These are phyloP conservation scores for Hydrangea macrophylla DNA, from an alignment of 148 eudicot genomes.

Conservation along the genomic window DNA sequence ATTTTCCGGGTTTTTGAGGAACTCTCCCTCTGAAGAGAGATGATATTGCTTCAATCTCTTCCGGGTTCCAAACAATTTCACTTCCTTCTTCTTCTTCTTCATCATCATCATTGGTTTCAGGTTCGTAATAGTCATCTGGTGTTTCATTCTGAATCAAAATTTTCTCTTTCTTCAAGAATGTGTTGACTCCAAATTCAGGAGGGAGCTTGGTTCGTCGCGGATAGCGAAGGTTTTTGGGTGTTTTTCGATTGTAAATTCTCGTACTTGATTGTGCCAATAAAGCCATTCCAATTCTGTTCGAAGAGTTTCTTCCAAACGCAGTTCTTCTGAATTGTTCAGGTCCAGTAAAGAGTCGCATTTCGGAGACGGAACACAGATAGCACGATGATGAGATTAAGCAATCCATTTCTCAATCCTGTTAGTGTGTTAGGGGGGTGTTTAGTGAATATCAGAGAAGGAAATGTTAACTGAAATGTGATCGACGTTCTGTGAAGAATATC, in stretches of 20 bases:
- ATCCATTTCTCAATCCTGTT: conserved; percentile 2
- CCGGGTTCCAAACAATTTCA: conserved; percentile 51
- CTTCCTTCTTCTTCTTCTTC: conserved; percentile 18
- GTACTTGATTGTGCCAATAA: conserved; percentile 17
- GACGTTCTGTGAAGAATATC: too few species aligned
- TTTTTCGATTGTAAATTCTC: conserved; percentile 25
- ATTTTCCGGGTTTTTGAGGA: conserved; percentile 85
- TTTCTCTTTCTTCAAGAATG: conserved; percentile 23
- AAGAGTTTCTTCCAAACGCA: background rate
- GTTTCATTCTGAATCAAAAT: conserved; percentile 18
- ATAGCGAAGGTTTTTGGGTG: conserved; percentile 46
- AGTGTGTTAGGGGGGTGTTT: too few species aligned
- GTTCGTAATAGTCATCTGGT: conserved; percentile 11
- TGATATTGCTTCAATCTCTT: conserved; percentile 88
- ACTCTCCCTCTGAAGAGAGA: conserved; percentile 82
- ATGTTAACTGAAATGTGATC: too few species aligned
- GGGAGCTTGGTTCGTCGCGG: conserved; percentile 61
- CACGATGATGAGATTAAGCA: conserved; percentile 3
- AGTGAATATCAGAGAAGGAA: too few species aligned
- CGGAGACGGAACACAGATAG: background rate
- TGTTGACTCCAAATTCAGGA: conserved; percentile 33
- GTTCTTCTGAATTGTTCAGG: background rate
- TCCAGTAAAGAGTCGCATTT: background rate
- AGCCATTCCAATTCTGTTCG: background rate
- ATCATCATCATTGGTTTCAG: conserved; percentile 13